Evolutionary conservation across 2,329 filamentous ascomycete genomes (phyloP).

Genomic region (Botrytis fragariae): DNA sequence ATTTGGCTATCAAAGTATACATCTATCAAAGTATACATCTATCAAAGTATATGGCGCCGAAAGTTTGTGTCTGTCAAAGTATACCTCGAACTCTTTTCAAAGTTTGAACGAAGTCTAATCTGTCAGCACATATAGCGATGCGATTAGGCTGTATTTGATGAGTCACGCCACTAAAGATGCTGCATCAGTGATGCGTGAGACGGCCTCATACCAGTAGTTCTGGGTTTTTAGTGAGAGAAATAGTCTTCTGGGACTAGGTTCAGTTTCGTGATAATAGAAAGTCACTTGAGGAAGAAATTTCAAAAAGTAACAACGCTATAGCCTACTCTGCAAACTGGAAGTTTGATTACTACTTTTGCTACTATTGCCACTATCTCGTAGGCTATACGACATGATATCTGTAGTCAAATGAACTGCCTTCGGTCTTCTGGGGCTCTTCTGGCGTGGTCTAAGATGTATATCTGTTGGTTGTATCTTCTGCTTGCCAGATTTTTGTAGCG

Average conservation of each 20-base stretch:
- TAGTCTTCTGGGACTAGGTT: background rate
- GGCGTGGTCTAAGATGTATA: background rate
- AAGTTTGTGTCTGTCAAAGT: no score
- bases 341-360: background rate
- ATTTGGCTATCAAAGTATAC: no score
- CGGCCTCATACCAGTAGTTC: background rate
- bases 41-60: rapidly evolving
- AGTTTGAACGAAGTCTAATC: background rate
- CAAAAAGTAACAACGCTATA: background rate
- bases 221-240: no score
- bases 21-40: no score
- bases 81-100: no score
- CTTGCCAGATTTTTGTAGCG: background rate
- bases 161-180: no score
- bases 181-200: background rate
- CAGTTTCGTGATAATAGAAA: background rate
- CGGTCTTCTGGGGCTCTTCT: background rate
- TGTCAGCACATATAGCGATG: background rate
- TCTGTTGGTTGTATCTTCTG: background rate
- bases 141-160: background rate
- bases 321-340: background rate
- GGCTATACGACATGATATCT: background rate
- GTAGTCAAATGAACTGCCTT: background rate
- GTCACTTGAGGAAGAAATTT: background rate
- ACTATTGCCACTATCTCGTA: background rate